Evolutionary conservation across 495 filamentous ascomycete genomes (phyloP).

Genomic region (Pyrenula massariospora): DNA sequence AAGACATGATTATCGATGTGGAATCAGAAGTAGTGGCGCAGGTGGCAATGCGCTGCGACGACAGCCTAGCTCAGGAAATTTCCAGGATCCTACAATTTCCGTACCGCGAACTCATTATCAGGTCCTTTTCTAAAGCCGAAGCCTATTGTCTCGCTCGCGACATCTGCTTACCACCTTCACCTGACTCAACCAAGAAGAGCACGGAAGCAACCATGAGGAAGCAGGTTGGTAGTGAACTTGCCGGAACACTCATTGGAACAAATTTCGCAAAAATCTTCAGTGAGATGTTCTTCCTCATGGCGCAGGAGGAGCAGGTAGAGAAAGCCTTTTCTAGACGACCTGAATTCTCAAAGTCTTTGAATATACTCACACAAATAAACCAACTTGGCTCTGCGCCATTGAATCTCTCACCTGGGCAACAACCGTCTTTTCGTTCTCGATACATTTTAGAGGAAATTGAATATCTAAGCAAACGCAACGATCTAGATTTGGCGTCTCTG

Average conservation of each 20-base stretch:
- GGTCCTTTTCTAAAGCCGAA: conserved; percentile 67
- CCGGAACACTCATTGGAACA: conserved; percentile 43
- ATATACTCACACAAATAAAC: conserved; percentile 56
- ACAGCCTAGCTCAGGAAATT: conserved; percentile 47
- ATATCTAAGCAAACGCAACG: conserved; percentile 59
- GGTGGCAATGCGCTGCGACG: conserved; percentile 69
- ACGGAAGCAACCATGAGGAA: conserved; percentile 60
- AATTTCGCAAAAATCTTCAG: conserved; percentile 70
- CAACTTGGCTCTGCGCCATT: conserved; percentile 46
- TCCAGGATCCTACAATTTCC: conserved; percentile 41
- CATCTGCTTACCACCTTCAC: conserved; percentile 45
- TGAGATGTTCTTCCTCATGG: conserved; percentile 53
- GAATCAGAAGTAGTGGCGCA: conserved; percentile 73
- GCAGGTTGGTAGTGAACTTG: conserved; percentile 53
- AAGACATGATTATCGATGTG: conserved; percentile 58
- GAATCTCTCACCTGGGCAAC: conserved; percentile 59
- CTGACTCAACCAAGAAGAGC: conserved; percentile 36
- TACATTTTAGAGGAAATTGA: conserved; percentile 62
- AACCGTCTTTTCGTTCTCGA: conserved; percentile 73
- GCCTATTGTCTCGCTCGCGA: conserved; percentile 79
- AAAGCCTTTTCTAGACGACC: conserved; percentile 56
- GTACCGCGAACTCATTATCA: conserved; percentile 43
- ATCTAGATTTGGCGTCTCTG: conserved; percentile 48
- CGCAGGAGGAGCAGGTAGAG: conserved; percentile 67
- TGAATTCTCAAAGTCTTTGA: conserved; percentile 42